These are phyloP conservation scores for Jasminum sambac DNA, from an alignment of 257 asterid genomes.

Conservation along the genomic window DNA sequence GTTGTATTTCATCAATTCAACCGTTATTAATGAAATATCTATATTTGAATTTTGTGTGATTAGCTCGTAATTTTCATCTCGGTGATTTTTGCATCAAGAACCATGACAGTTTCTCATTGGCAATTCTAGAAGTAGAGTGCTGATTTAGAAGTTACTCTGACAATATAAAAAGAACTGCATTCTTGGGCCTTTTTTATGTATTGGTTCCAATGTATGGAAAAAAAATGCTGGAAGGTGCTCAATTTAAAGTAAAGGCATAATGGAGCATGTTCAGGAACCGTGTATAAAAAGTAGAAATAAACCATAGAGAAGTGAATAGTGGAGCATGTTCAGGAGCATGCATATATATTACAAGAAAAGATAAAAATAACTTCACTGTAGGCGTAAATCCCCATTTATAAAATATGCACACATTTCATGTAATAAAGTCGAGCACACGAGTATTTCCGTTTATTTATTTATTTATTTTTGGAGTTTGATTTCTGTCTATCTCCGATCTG, in stretches of 20 bases:
- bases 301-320: too few relatives aligned
- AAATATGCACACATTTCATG: not conserved
- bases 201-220: not conserved
- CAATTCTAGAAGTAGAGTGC: not conserved
- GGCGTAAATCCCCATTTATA: not conserved
- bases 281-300: too few relatives aligned
- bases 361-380: not conserved
- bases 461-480: not conserved
- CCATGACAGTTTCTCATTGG: conserved; percentile 4
- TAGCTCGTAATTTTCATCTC: too few relatives aligned
- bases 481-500: not conserved
- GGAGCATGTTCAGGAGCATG: not conserved
- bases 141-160: not conserved
- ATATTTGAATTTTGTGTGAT: too few relatives aligned
- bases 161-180: not conserved
- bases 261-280: too few relatives aligned
- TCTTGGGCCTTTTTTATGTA: not conserved
- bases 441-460: not conserved
- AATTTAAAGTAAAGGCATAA: too few relatives aligned
- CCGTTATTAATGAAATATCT: too few relatives aligned
- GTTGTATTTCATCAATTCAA: too few relatives aligned
- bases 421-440: not conserved
- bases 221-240: not conserved
- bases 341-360: not conserved
- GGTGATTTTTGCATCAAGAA: too few relatives aligned